A percentile compares a stretch with the other conserved stretches of the same genome.
These are phyloP conservation scores for Pilaira anomala DNA, from an alignment of 192 early-diverging fungal genomes.

Conservation along the genomic window DNA sequence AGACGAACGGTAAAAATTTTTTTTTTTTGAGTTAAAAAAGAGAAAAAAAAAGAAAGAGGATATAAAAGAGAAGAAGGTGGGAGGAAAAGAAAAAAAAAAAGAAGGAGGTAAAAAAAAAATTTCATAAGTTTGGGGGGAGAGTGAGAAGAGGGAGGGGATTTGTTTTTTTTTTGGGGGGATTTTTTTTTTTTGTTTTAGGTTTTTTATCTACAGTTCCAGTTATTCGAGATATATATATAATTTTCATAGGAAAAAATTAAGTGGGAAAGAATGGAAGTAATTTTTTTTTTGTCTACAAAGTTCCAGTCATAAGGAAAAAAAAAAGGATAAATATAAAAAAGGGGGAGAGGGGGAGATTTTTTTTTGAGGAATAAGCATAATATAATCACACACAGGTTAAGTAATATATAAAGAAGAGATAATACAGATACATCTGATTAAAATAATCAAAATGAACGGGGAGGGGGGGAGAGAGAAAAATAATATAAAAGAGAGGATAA, in stretches of 20 bases:
- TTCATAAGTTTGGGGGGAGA: too few species aligned
- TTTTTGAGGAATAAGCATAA: background rate
- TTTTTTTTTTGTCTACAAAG: slow-evolving; percentile 4
- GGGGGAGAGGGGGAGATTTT: background rate
- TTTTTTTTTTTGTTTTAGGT: too few species aligned
- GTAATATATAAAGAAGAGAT: background rate
- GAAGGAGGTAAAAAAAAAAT: background rate
- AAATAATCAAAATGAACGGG: background rate
- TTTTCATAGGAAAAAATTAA: background rate
- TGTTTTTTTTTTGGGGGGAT: too few species aligned
- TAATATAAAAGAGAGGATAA: background rate
- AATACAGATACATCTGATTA: background rate
- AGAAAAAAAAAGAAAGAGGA: background rate
- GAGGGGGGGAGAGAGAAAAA: background rate
- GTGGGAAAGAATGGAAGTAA: background rate
- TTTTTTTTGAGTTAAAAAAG: background rate
- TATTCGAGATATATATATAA: background rate
- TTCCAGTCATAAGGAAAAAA: background rate
- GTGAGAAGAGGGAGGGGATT: too few species aligned
- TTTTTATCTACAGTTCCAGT: background rate
- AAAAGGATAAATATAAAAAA: background rate
- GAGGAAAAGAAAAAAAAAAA: background rate
- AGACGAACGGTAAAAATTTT: slow-evolving; percentile 10
- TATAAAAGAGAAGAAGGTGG: too few species aligned
- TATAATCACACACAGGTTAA: slow-evolving; percentile 12